phyloP scores from a whole-genome alignment of 176 grass and related monocot species.

The Cenchrus purpureus region DNA sequence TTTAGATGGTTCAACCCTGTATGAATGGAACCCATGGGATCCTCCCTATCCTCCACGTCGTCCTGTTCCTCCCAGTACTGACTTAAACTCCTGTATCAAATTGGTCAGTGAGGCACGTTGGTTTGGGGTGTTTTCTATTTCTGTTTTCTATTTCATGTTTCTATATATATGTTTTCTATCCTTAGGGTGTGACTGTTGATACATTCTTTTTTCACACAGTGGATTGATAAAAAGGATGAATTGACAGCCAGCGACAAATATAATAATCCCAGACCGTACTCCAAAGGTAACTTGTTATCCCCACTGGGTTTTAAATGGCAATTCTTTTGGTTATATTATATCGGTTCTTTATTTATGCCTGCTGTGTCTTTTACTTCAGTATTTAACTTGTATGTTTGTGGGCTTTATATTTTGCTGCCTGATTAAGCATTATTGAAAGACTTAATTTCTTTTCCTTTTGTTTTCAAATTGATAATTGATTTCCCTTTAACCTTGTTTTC shows the following conservation, averaged over 20 bases:
- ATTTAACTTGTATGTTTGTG: too few relatives aligned
- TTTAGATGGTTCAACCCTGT: too few relatives aligned
- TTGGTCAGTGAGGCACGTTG: background rate
- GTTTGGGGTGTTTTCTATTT: background rate
- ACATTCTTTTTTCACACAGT: background rate
- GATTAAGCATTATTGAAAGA: background rate
- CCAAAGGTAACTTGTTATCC: conserved; percentile 4
- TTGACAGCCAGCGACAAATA: background rate
- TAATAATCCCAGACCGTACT: conserved; percentile 30
- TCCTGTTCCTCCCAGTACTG: background rate
- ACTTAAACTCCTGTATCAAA: background rate
- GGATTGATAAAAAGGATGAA: background rate
- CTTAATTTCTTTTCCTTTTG: background rate
- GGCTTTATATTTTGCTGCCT: background rate
- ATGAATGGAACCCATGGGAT: conserved; percentile 12
- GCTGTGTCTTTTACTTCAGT: too few relatives aligned
- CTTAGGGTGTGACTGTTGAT: background rate
- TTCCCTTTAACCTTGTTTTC: background rate
- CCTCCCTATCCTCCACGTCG: conserved; percentile 21
- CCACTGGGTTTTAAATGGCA: background rate
- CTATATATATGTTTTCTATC: background rate
- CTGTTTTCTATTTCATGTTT: background rate
- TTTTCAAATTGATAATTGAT: background rate
- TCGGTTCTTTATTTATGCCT: too few relatives aligned
- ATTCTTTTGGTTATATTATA: too few relatives aligned